Conservation (phyloP, 2,329 filamentous ascomycete genomes). For the Verticillium longisporum region DNA sequence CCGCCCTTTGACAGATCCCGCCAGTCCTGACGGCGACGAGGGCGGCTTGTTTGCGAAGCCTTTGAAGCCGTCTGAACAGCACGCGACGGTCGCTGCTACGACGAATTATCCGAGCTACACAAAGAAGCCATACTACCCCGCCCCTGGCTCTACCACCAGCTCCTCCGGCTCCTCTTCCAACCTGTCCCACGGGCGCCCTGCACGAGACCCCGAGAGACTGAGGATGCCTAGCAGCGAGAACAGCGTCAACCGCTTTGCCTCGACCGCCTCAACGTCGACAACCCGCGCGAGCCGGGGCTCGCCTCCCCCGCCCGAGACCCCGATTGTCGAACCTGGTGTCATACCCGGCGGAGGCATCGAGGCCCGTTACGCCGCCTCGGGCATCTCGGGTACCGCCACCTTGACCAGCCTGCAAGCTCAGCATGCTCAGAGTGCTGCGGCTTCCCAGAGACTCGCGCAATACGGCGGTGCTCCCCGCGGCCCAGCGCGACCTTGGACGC, state of each 20-base stretch:
- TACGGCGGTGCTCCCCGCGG: conserved; percentile 52
- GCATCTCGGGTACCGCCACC: conserved; percentile 80
- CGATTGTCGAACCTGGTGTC: conserved; percentile 66
- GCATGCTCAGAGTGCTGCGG: conserved; percentile 65
- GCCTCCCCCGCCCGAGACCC: conserved; percentile 90
- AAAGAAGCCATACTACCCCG: conserved; percentile 54
- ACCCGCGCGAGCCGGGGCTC: conserved; percentile 88
- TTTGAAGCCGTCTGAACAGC: conserved; percentile 38
- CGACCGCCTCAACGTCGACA: conserved; percentile 88
- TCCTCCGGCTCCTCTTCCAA: conserved; percentile 16
- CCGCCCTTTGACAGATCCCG: conserved; percentile 76
- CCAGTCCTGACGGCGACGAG: conserved; percentile 68
- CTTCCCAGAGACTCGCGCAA: conserved; percentile 72
- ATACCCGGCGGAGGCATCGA: conserved; percentile 79
- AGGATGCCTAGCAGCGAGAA: conserved; percentile 33
- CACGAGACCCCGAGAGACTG: conserved; percentile 21
- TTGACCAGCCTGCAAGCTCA: conserved; percentile 64
- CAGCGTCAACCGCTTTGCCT: conserved; percentile 58
- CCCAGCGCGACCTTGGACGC: conserved; percentile 76
- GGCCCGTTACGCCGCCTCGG: conserved; percentile 82
- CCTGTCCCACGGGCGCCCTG: conserved; percentile 8
- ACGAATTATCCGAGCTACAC: conserved; percentile 43
- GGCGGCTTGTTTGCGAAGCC: conserved; percentile 74
- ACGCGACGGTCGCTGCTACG: conserved; percentile 23
- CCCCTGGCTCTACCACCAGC: conserved; percentile 34